Percentiles rank a stretch among this genome's conserved stretches.
Evolutionary conservation across 306 rosid genomes (phyloP).

Genomic region (Adenanthera pavonina): DNA sequence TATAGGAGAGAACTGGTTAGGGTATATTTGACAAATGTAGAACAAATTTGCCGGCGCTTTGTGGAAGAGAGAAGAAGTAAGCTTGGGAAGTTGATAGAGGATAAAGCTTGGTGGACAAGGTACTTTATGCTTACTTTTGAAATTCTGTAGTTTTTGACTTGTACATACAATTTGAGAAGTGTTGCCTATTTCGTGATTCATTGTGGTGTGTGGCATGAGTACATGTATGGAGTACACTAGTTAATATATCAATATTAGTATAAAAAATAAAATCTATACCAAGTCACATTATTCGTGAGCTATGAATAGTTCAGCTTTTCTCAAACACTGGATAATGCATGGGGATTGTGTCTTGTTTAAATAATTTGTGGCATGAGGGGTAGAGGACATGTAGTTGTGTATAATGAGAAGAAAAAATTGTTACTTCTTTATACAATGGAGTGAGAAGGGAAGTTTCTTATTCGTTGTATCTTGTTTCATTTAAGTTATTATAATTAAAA

Average conservation of each 20-base stretch:
- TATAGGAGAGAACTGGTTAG: conserved; percentile 99
- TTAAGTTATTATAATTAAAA: neutral
- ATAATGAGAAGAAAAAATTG: neutral
- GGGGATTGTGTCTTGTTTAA: too few species aligned
- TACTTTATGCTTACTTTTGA: conserved; percentile 45
- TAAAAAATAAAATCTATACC: too few species aligned
- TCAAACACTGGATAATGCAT: too few species aligned
- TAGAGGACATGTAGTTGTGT: neutral
- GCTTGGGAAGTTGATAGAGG: conserved; percentile 89
- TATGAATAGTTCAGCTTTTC: too few species aligned
- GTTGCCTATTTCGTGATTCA: too few species aligned
- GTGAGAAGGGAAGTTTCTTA: too few species aligned
- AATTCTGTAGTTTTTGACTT: conserved; percentile 21
- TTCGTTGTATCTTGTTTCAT: neutral
- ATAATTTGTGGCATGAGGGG: neutral
- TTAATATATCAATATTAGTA: too few species aligned
- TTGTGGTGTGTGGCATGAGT: too few species aligned
- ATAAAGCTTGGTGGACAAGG: conserved; percentile 99
- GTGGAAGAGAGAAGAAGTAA: conserved; percentile 95
- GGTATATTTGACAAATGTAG: conserved; percentile 96
- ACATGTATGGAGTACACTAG: too few species aligned
- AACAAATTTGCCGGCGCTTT: conserved; percentile 96
- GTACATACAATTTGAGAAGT: neutral
- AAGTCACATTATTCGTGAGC: too few species aligned
- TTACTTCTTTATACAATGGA: neutral